Percentiles rank a stretch among this genome's conserved stretches.
phyloP scores from a whole-genome alignment of 2,329 filamentous ascomycete species.

The Venturia asperata region DNA sequence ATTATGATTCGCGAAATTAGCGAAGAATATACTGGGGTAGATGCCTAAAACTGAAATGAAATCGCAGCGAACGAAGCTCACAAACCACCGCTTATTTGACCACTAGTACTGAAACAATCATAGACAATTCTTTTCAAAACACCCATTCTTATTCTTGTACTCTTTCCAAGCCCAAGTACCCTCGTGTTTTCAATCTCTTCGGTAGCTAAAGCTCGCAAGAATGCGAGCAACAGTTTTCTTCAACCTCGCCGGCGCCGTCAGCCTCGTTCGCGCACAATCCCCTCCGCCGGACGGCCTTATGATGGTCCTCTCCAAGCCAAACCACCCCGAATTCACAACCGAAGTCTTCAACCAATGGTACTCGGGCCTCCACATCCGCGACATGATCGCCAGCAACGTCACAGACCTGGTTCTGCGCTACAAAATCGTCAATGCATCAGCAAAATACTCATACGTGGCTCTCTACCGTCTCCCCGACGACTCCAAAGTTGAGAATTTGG shows the following conservation, averaged over 20 bases:
- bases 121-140: background rate
- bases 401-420: conserved; percentile 22
- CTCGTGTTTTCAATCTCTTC: background rate
- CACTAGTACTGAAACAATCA: background rate
- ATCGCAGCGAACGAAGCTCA: background rate
- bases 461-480: conserved; percentile 21
- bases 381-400: conserved; percentile 17
- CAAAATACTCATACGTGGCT: conserved; percentile 19
- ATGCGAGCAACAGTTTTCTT: background rate
- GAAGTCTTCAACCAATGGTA: conserved; percentile 22
- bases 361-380: conserved; percentile 18
- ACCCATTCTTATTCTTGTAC: no score
- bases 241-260: background rate
- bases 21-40: background rate
- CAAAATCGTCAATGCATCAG: conserved; percentile 17
- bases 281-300: background rate
- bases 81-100: background rate
- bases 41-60: background rate
- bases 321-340: conserved; percentile 12
- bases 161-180: no score
- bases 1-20: background rate
- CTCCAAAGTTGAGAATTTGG: conserved; percentile 12
- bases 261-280: background rate
- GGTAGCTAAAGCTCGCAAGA: background rate
- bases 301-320: conserved; percentile 13